Conservation (phyloP, 1,284 basidiomycete species). For the Lignosus rhinocerotis region DNA sequence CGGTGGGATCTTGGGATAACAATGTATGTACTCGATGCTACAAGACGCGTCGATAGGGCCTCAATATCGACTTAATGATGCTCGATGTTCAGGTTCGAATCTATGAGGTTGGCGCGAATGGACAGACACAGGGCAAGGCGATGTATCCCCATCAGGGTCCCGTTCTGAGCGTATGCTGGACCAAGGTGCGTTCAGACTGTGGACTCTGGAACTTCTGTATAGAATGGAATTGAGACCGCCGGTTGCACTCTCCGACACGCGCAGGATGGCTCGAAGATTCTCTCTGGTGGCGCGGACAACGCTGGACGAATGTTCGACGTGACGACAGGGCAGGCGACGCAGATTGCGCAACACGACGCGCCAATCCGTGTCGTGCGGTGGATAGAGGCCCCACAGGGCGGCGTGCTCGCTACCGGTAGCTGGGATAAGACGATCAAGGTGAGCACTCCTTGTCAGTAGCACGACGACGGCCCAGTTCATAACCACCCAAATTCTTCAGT, state of each 20-base stretch:
- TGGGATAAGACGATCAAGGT: conserved; percentile 94
- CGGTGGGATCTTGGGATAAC: conserved; percentile 80
- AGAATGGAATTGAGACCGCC: background rate
- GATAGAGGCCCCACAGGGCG: conserved; percentile 68
- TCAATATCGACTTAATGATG: background rate
- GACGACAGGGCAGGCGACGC: conserved; percentile 66
- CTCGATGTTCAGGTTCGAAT: conserved; percentile 49
- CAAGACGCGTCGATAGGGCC: background rate
- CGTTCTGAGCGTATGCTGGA: conserved; percentile 83
- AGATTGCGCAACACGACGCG: conserved; percentile 84
- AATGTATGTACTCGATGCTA: conserved; percentile 47
- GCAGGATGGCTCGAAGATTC: conserved; percentile 78
- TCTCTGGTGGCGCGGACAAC: conserved; percentile 89
- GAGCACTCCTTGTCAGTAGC: conserved; percentile 7
- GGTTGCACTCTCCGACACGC: background rate
- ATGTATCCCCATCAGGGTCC: conserved; percentile 85
- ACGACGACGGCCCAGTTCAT: background rate
- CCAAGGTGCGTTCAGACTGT: conserved; percentile 47
- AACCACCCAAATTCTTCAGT: conserved; percentile 48
- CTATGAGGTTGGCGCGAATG: conserved; percentile 58
- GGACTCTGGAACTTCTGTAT: background rate
- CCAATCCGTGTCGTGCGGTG: conserved; percentile 79
- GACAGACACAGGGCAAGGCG: conserved; percentile 75
- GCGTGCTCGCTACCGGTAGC: conserved; percentile 81
- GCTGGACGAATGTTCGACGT: conserved; percentile 82